Percentiles rank a stretch among this genome's conserved stretches.
Conservation (phyloP, 805 yeast genomes). For the Wickerhamomyces kurtzmanii region DNA sequence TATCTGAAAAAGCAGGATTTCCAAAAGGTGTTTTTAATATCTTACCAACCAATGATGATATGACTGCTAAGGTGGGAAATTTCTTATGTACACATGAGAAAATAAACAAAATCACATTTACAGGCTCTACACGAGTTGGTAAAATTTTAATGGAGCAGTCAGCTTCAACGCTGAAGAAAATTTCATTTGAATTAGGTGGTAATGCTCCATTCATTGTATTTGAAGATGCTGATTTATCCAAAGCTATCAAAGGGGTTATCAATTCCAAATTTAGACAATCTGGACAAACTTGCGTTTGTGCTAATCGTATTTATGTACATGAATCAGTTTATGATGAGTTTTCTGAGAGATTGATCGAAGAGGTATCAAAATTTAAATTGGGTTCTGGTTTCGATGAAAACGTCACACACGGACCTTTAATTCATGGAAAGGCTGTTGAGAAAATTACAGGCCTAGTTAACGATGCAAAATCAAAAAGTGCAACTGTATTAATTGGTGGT, state of each 20-base stretch:
- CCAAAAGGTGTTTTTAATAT: constrained; percentile 64
- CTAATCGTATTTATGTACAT: constrained; percentile 64
- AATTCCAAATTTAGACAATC: constrained; percentile 64
- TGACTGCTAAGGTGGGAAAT: constrained; percentile 39
- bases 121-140: constrained; percentile 74
- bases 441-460: constrained; percentile 54
- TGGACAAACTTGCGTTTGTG: constrained; percentile 80
- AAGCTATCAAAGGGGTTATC: constrained; percentile 58
- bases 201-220: constrained; percentile 74
- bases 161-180: constrained; percentile 51
- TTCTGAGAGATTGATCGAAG: constrained; percentile 34
- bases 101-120: constrained; percentile 64
- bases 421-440: constrained; percentile 48
- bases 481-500: constrained; percentile 58
- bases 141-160: constrained; percentile 55
- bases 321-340: constrained; percentile 55
- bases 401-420: constrained; percentile 72
- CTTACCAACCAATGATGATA: constrained; percentile 28
- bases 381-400: constrained; percentile 54
- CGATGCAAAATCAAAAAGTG: constrained; percentile 62
- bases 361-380: constrained; percentile 32
- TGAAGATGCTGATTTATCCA: constrained; percentile 59
- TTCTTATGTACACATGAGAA: constrained; percentile 43
- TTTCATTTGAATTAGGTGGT: constrained; percentile 71
- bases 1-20: constrained; percentile 59